Evolutionary conservation across 345 rosid species (phyloP), one percentile per base, ranked within the genome.

Genomic region (Citrus mangshanensis): DNA sequence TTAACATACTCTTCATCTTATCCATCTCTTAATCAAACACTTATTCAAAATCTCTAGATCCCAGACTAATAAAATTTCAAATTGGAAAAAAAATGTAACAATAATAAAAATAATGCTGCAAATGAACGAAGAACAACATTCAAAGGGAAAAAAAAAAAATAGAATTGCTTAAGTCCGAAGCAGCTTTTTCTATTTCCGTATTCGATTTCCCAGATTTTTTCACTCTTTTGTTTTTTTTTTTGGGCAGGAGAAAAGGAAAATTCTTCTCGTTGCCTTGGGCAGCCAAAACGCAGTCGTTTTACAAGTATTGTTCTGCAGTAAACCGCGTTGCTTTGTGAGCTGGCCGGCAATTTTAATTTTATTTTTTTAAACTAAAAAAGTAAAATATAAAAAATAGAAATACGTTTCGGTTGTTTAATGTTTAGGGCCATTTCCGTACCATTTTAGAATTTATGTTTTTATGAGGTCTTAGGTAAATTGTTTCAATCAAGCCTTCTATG

Each of bases 1-100:
- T 84, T 38, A 86, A 72, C 37, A 86, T 78, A 70, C 72, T 73
- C 81, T 84, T 84, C 28, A 82, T 58, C 74, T 78, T 86, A 28
- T 86, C 84, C 89, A 84, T 86, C 51, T 72, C 68, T 69, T 18
- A 35, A 69, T 62, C 55, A 35, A 67, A 18, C 32, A 14, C 66
- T 81, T 34, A 8, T 9, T 21, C 58, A 19, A 54, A 37, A 21
- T 35, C 10, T 35, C 6, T 38, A 62, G 1, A 49, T 18, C 62
- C 14, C 60, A 62, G 22, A 40, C 58, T n/a, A 9, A 6, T 22
- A 35, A 12, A 27, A 10, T 4, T 9, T 14, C 38, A 51, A 51
- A 68, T 5, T 46, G 28, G 1, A 51, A 61, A 25, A 4, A 9
- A 35, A 5, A 40, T 40, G 2, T 40, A 40, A 40, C 2, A 40